These are phyloP conservation scores for Rhexocercosporidium sp. DNA, from an alignment of 2,329 filamentous ascomycete species.

Conservation along the genomic window DNA sequence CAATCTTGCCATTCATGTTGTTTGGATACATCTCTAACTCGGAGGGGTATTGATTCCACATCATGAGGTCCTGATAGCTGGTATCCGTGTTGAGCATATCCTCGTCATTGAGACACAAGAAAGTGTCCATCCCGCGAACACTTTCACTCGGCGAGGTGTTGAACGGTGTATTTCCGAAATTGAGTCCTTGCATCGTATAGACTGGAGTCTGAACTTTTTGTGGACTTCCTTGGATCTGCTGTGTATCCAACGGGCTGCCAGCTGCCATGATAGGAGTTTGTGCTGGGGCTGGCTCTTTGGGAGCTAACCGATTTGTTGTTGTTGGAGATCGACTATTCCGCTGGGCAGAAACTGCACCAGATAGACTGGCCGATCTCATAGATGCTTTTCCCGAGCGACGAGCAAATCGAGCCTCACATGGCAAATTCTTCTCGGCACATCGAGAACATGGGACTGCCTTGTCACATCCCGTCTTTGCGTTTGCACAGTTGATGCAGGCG, in stretches of 20 bases:
- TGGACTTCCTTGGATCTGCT: slow-evolving; percentile 8
- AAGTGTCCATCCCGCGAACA: slow-evolving; percentile 8
- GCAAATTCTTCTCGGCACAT: slow-evolving; percentile 54
- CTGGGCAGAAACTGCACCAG: background rate
- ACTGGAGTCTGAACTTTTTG: slow-evolving; percentile 3
- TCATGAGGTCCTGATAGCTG: slow-evolving; percentile 48
- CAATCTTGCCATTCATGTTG: slow-evolving; percentile 1
- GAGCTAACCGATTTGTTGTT: slow-evolving; percentile 10
- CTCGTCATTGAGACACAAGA: slow-evolving; percentile 17
- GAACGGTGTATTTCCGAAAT: slow-evolving; percentile 9
- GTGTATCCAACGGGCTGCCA: background rate
- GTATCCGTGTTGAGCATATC: slow-evolving; percentile 39
- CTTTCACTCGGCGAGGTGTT: slow-evolving; percentile 11
- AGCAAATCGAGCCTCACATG: slow-evolving; percentile 55
- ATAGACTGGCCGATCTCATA: slow-evolving; percentile 15
- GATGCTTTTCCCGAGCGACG: slow-evolving; percentile 46
- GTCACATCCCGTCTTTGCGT: slow-evolving; percentile 57
- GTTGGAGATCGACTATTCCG: slow-evolving; percentile 3
- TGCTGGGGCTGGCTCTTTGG: background rate
- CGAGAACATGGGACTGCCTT: slow-evolving; percentile 55
- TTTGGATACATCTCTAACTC: slow-evolving; percentile 47
- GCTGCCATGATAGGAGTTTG: slow-evolving; percentile 1
- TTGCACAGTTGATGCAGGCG: slow-evolving; percentile 55
- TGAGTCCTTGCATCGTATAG: slow-evolving; percentile 4
- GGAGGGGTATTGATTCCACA: slow-evolving; percentile 51